Percentiles rank a stretch among this genome's conserved stretches.
Conservation (phyloP, 352 stramenopile genomes). For the Phytophthora sp. region DNA sequence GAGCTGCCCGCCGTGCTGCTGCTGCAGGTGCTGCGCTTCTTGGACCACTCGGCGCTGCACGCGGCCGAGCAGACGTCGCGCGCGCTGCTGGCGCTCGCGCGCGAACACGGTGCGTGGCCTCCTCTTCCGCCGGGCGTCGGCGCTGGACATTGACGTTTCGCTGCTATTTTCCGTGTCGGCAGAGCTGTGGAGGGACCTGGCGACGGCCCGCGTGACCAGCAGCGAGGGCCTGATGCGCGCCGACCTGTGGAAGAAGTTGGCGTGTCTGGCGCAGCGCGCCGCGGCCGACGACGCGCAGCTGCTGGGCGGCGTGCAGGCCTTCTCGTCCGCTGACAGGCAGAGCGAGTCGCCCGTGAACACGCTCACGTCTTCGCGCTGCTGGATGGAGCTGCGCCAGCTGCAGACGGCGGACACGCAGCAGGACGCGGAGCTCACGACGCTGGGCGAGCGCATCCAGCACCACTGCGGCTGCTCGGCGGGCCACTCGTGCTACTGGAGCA, state of each 20-base stretch:
- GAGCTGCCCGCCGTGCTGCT: slow-evolving; percentile 56
- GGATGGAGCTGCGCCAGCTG: slow-evolving; percentile 57
- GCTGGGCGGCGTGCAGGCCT: slow-evolving; percentile 43
- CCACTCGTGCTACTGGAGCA: slow-evolving; percentile 88
- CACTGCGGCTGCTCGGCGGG: slow-evolving; percentile 76
- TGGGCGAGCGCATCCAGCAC: slow-evolving; percentile 68
- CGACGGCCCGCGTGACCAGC: slow-evolving; percentile 27
- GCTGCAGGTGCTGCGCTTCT: slow-evolving; percentile 55
- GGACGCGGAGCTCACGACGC: slow-evolving; percentile 47
- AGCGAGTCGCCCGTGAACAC: slow-evolving; percentile 70
- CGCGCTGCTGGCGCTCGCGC: slow-evolving; percentile 38
- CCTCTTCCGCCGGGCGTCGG: neutral
- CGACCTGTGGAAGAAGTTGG: slow-evolving; percentile 54
- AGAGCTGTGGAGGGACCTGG: slow-evolving; percentile 57
- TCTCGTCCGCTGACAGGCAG: slow-evolving; percentile 59
- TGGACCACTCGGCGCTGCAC: slow-evolving; percentile 65
- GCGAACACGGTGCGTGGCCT: slow-evolving; percentile 44
- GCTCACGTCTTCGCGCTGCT: slow-evolving; percentile 70
- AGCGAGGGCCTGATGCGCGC: slow-evolving; percentile 18
- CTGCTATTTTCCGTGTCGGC: slow-evolving; percentile 14
- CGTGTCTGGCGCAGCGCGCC: slow-evolving; percentile 47
- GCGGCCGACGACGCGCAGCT: slow-evolving; percentile 45
- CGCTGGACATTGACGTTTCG: slow-evolving; percentile 13
- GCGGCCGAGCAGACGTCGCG: slow-evolving; percentile 49
- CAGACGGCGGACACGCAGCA: slow-evolving; percentile 38